These are phyloP conservation scores for Haematococcus lacustris DNA, from an alignment of 139 green algal genomes.

Conservation along the genomic window DNA sequence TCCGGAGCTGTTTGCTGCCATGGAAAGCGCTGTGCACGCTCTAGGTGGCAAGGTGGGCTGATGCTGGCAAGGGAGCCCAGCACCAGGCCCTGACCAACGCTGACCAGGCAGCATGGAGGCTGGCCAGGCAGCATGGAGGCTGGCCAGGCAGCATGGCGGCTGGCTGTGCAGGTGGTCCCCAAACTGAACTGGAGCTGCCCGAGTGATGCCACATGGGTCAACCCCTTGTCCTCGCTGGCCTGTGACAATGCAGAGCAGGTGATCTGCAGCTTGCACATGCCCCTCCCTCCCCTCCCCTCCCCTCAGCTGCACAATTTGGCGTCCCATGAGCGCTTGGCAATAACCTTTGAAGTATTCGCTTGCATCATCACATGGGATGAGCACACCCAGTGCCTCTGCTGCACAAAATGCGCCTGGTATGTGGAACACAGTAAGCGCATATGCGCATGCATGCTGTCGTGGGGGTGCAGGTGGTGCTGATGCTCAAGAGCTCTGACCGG, in stretches of 20 bases:
- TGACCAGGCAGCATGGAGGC: not conserved
- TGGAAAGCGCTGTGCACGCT: not conserved
- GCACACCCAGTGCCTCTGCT: not conserved
- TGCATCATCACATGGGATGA: not conserved
- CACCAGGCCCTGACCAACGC: not conserved
- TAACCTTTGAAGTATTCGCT: not conserved
- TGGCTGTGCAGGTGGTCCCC: conserved; percentile 64
- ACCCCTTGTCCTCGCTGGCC: conserved; percentile 7
- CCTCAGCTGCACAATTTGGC: not conserved
- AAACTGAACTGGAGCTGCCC: conserved; percentile 91
- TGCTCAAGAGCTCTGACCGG: conserved; percentile 86
- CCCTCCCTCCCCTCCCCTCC: not conserved
- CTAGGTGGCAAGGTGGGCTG: not conserved
- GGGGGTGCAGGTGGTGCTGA: conserved; percentile 67
- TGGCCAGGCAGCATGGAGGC: not conserved
- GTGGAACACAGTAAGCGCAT: not conserved
- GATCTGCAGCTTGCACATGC: not conserved
- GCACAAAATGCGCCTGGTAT: not conserved
- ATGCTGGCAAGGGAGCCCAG: not conserved
- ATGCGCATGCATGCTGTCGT: not conserved
- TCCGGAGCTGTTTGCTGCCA: not conserved
- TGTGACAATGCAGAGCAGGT: conserved; percentile 46
- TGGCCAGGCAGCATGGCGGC: not conserved
- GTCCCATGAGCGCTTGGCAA: not conserved
- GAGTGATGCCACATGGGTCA: conserved; percentile 83